Evolutionary conservation across 331 rosid species (phyloP).

Genomic region (Acacia concinna): DNA sequence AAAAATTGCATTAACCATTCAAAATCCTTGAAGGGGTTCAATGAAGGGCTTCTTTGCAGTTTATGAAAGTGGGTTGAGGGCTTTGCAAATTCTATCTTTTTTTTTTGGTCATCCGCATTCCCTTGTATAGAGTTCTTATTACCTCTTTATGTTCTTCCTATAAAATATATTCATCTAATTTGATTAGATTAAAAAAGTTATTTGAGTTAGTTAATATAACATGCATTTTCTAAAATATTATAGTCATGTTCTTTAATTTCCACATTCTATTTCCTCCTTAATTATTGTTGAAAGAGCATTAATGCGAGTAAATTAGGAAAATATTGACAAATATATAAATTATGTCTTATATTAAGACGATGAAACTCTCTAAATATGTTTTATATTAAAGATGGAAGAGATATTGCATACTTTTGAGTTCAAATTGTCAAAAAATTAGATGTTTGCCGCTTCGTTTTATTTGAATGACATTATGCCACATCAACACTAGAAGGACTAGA

Average conservation of each 20-base stretch:
- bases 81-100: neutral
- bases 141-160: neutral
- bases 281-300: too few relatives aligned
- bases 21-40: neutral
- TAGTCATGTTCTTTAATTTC: too few relatives aligned
- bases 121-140: neutral
- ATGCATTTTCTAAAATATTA: too few relatives aligned
- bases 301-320: too few relatives aligned
- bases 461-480: neutral
- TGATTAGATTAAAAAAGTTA: too few relatives aligned
- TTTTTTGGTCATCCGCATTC: neutral
- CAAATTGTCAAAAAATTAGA: neutral
- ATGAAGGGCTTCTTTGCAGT: neutral
- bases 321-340: too few relatives aligned
- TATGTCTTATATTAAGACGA: too few relatives aligned
- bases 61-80: neutral
- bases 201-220: too few relatives aligned
- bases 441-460: neutral
- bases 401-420: neutral
- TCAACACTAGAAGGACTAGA: neutral
- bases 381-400: too few relatives aligned
- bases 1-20: neutral
- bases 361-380: too few relatives aligned
- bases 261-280: too few relatives aligned
- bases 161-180: too few relatives aligned